Evolutionary conservation across 345 rosid genomes (phyloP).

Genomic region (Brassica napus): DNA sequence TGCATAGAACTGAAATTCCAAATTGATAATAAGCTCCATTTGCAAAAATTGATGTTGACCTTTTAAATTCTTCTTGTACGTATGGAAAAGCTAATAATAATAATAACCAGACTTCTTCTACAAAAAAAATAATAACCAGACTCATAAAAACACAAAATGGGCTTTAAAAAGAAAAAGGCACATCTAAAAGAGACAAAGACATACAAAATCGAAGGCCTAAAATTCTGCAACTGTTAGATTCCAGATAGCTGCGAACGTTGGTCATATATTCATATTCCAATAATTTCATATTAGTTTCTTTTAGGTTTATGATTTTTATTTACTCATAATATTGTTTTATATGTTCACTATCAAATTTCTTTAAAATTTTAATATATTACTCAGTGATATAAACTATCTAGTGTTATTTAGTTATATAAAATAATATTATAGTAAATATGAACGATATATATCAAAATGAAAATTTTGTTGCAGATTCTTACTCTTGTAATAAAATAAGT

Average conservation of each 20-base stretch:
- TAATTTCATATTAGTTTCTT: constrained; percentile 1
- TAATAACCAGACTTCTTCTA: background rate
- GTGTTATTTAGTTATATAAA: background rate
- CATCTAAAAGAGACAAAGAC: constrained; percentile 27
- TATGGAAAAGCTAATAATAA: constrained; percentile 11
- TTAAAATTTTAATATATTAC: background rate
- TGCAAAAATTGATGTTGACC: constrained; percentile 38
- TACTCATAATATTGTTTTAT: background rate
- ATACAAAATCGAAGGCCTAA: constrained; percentile 36
- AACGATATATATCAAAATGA: background rate
- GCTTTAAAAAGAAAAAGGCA: constrained; percentile 27
- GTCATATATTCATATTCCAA: constrained; percentile 12
- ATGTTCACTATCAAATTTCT: background rate
- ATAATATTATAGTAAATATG: background rate
- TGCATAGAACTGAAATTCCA: constrained; percentile 15
- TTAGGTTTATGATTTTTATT: constrained; percentile 3
- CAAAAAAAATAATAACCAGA: background rate
- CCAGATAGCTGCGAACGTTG: constrained; percentile 24
- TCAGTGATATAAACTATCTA: background rate
- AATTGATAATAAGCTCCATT: constrained; percentile 7
- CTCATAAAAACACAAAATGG: constrained; percentile 18
- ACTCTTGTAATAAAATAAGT: background rate
- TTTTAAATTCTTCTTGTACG: constrained; percentile 28
- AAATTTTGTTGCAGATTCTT: background rate
- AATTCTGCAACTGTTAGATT: constrained; percentile 34